Conservation (phyloP, 176 grass and related monocot genomes). For the Triticum timopheevii region DNA sequence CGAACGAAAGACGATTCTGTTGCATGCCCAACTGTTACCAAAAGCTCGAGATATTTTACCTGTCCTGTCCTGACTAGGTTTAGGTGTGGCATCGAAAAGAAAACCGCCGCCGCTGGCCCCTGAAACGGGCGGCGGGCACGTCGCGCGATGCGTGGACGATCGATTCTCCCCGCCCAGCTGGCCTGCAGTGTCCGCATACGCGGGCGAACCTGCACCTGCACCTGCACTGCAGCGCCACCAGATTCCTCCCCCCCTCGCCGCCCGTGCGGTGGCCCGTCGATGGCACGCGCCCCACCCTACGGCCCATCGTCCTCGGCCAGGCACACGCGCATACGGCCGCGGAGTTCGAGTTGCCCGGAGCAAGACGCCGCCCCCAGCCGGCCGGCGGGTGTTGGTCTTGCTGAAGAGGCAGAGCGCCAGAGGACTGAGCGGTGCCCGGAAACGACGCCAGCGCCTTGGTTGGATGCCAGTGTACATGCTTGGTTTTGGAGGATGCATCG, state of each 20-base stretch:
- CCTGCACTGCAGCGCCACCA: background rate
- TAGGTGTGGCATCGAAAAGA: background rate
- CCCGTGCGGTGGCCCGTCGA: background rate
- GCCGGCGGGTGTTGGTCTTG: background rate
- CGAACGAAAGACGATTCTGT: background rate
- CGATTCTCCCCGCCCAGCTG: background rate
- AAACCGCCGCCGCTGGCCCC: background rate
- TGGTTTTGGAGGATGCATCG: constrained; percentile 6
- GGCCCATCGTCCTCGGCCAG: background rate
- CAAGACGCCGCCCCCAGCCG: background rate
- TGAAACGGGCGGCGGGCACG: constrained; percentile 6
- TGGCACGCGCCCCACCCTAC: background rate
- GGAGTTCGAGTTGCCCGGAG: background rate
- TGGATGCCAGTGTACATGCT: background rate
- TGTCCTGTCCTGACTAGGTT: background rate
- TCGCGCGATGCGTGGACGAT: background rate
- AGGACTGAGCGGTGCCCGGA: background rate
- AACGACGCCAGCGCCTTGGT: background rate
- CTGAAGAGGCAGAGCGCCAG: background rate
- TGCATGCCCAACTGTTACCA: no score
- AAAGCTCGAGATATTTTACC: no score
- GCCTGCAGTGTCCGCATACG: background rate
- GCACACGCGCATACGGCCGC: background rate
- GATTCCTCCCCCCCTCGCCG: background rate
- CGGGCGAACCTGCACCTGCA: background rate